Conservation (phyloP, 73 alveolate species). For the Paramecium caudatum region DNA sequence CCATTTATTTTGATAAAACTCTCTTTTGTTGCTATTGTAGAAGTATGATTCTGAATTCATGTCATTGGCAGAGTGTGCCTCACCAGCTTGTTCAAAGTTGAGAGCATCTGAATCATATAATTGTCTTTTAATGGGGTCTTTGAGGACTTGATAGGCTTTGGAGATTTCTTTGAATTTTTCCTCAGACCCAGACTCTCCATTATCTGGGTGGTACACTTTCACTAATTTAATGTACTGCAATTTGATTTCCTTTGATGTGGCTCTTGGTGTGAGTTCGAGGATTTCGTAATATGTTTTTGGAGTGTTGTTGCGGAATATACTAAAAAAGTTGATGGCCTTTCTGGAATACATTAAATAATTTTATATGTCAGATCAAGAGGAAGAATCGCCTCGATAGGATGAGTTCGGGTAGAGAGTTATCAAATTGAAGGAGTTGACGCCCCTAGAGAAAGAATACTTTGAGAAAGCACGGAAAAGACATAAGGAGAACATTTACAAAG, state of each 20-base stretch:
- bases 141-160: slow-evolving; percentile 53
- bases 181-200: slow-evolving; percentile 38
- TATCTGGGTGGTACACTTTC: slow-evolving; percentile 53
- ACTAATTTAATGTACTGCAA: slow-evolving; percentile 36
- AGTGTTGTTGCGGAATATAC: not conserved
- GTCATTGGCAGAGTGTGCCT: slow-evolving; percentile 58
- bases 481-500: slow-evolving; percentile 90
- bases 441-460: slow-evolving; percentile 78
- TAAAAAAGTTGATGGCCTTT: not conserved
- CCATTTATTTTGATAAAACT: slow-evolving; percentile 46
- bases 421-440: slow-evolving; percentile 70
- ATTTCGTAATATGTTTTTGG: slow-evolving; percentile 27
- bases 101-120: slow-evolving; percentile 64
- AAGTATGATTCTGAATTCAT: slow-evolving; percentile 39
- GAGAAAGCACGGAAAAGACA: slow-evolving; percentile 89
- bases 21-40: slow-evolving; percentile 20
- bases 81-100: slow-evolving; percentile 42
- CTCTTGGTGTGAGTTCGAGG: slow-evolving; percentile 4
- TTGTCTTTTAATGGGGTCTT: slow-evolving; percentile 59
- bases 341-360: slow-evolving; percentile 18
- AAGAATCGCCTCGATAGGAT: slow-evolving; percentile 62
- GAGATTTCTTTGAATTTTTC: slow-evolving; percentile 51
- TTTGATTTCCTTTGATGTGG: slow-evolving; percentile 4
- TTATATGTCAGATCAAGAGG: slow-evolving; percentile 76
- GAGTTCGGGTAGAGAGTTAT: slow-evolving; percentile 71